These are phyloP conservation scores for Tetrapisispora pingtungensis DNA, from an alignment of 805 yeast genomes.

Conservation along the genomic window DNA sequence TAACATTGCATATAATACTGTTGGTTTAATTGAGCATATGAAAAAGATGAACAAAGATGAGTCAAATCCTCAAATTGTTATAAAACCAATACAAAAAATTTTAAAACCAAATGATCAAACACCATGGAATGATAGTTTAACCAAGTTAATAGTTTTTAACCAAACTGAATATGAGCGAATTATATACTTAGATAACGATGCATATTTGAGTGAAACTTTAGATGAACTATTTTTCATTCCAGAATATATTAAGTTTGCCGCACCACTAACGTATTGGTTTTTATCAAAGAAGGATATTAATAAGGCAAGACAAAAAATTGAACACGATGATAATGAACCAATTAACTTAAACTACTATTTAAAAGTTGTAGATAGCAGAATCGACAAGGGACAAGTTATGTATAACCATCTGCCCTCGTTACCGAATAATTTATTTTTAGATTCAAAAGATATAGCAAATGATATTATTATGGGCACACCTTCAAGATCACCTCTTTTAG, in stretches of 20 bases:
- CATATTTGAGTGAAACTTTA: conserved; percentile 33
- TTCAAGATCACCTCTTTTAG: conserved; percentile 18
- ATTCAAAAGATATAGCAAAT: conserved; percentile 21
- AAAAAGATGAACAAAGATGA: conserved; percentile 8
- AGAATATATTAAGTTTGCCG: conserved; percentile 34
- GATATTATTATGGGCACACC: conserved; percentile 22
- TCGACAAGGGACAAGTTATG: conserved; percentile 18
- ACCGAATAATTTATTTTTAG: conserved; percentile 18
- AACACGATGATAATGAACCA: conserved; percentile 12
- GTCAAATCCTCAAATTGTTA: conserved; percentile 16
- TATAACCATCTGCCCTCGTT: conserved; percentile 34
- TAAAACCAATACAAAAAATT: conserved; percentile 19
- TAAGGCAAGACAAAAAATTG: conserved; percentile 13
- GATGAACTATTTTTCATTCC: conserved; percentile 47
- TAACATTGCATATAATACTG: neutral
- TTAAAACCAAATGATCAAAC: conserved; percentile 19
- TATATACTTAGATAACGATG: conserved; percentile 51
- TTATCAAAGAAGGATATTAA: conserved; percentile 21
- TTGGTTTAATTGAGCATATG: neutral
- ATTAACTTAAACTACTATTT: conserved; percentile 18
- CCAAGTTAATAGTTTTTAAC: conserved; percentile 45
- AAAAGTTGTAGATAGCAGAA: conserved; percentile 15
- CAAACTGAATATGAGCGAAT: conserved; percentile 41
- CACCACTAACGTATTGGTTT: conserved; percentile 38
- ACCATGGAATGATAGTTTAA: conserved; percentile 41